Base-by-base conservation (phyloP, 2,329 filamentous ascomycete species). In the Pezicula carpinea region DNA sequence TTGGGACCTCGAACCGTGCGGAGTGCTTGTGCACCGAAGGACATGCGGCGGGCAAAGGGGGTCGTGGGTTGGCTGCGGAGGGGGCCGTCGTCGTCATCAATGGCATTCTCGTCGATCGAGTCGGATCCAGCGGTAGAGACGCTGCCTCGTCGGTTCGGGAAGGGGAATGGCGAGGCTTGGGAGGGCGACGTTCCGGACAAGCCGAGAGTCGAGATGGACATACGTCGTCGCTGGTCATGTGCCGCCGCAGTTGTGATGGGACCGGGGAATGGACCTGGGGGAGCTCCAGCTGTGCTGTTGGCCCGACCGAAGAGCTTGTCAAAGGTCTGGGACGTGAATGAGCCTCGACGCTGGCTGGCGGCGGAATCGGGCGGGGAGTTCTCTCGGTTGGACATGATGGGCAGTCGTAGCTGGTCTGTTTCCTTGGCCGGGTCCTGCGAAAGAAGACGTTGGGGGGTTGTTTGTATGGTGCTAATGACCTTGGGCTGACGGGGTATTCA, bases 21-120 rank as follows among this genome's bases (percentile, higher is more conserved):
- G 57, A 63, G 58, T 55, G 87, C 87, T 65, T 89, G 82, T 51
- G 86, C 85, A 51, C 92, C 91, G 62, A 96, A 95, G 69, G 91
- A 96, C 73, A 96, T 83, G 49, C 91, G 86, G 57, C 91, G 85
- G 50, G 80, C 80, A 63, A 91, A 92, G 29, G 90, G 88, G 11
- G 86, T 87, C 44, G 73, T 77, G 29, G 88, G 83, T 14, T 77
- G 75, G 56, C 77, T 79, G 60, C 75, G 78, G 33, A 72, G 64
- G 47, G 68, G 66, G 43, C 68, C 64, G n/a, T 71, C 67, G 35
- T 83, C 80, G 50, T 91, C 87, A 52, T 89, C 84, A 51, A 86
- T 77, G 41, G 85, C 86, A 57, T 70, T 84, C 67, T 91, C 87
- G 54, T 91, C 86, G 51, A 84, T 75, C 2, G 77, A 78, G 47